phyloP scores from a whole-genome alignment of 1,139 yeast species.

The Zygoascus sp. region DNA sequence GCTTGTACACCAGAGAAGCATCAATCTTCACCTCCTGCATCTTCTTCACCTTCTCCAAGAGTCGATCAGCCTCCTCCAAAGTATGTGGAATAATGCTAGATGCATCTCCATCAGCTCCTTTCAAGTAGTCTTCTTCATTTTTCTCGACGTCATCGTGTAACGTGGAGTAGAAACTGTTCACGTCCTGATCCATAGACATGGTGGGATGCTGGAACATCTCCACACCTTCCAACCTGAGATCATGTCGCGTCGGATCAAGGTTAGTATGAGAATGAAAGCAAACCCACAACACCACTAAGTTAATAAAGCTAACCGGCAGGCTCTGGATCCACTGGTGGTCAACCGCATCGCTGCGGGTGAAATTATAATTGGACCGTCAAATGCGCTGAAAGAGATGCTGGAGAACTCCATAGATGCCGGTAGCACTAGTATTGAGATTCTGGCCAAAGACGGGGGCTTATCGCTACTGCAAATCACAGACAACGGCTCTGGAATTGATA shows the following conservation, averaged over 20 bases:
- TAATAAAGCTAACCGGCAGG: constrained; percentile 25
- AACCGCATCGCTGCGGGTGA: constrained; percentile 97
- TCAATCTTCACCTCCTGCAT: constrained; percentile 20
- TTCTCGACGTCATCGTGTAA: constrained; percentile 2
- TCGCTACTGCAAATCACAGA: constrained; percentile 63
- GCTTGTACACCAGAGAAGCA: constrained; percentile 12
- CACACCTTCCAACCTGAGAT: neutral
- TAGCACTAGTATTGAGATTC: constrained; percentile 56
- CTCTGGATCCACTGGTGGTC: constrained; percentile 64
- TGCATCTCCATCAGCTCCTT: constrained; percentile 12
- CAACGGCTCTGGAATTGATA: constrained; percentile 68
- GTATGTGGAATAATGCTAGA: constrained; percentile 2
- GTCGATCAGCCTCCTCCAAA: constrained; percentile 13
- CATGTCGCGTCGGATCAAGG: constrained; percentile 14
- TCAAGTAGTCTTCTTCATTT: constrained; percentile 5
- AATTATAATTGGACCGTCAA: constrained; percentile 88
- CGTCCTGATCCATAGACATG: constrained; percentile 8
- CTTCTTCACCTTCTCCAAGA: constrained; percentile 15
- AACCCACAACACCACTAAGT: neutral
- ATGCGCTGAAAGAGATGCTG: constrained; percentile 71
- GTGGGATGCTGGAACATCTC: neutral
- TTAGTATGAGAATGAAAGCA: constrained; percentile 2
- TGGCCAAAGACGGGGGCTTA: constrained; percentile 62
- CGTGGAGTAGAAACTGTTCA: constrained; percentile 1
- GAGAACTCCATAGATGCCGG: constrained; percentile 80